phyloP scores from a whole-genome alignment of 306 rosid species.

The Vigna radiata region DNA sequence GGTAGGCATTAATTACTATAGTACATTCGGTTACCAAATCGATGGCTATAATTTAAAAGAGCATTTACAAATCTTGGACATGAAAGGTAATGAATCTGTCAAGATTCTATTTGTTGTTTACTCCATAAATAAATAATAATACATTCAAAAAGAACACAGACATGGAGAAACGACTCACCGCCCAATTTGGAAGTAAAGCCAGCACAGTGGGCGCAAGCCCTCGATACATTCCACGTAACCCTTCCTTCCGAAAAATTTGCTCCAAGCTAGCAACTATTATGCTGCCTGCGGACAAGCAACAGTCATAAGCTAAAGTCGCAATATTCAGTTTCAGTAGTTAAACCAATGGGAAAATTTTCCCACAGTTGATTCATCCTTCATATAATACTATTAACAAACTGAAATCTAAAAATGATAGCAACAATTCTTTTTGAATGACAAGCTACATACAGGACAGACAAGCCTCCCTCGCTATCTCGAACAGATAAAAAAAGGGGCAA shows the following conservation, averaged over 20 bases:
- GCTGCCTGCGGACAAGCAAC: slow-evolving; percentile 61
- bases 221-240: slow-evolving; percentile 90
- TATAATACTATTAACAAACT: background rate
- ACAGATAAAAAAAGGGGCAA: background rate
- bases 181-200: slow-evolving; percentile 94
- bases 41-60: background rate
- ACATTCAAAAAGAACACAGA: background rate
- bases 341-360: background rate
- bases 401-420: background rate
- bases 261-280: slow-evolving; percentile 76
- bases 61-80: background rate
- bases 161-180: slow-evolving; percentile 62
- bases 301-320: background rate
- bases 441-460: background rate
- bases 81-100: slow-evolving; percentile 11
- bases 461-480: background rate
- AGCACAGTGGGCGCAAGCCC: slow-evolving; percentile 87
- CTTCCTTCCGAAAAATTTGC: slow-evolving; percentile 82
- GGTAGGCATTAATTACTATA: slow-evolving; percentile 4
- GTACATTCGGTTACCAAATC: background rate
- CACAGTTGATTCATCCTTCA: slow-evolving; percentile 2
- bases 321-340: slow-evolving; percentile 18
- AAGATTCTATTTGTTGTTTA: slow-evolving; percentile 1
- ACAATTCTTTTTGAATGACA: background rate
- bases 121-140: slow-evolving; percentile 17